Evolutionary conservation across 164 flowering plant species (phyloP), one percentile per base, ranked within the genome.

Genomic region (Tinospora cordifolia): DNA sequence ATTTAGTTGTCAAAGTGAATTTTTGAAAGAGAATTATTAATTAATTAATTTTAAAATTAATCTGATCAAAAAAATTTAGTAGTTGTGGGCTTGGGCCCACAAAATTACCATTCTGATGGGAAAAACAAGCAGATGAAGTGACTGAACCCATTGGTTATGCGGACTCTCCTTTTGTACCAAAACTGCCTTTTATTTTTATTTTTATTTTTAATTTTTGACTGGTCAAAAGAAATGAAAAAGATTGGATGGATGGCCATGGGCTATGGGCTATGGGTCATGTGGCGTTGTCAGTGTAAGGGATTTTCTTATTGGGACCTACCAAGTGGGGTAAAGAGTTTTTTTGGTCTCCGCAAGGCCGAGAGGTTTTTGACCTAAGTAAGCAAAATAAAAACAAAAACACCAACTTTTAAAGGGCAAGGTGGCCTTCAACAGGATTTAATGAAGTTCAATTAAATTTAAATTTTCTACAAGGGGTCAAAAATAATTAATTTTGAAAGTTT

Each of bases 81-180:
- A 44, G 14, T 30, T 1, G 36, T 30, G 36, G 36, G 36, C 36
- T 30, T 30, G 24, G 60, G 24, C 60, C 60, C 24, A 54, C 10
- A 8, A 22, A 54, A 22, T 19, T 21, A 54, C 36, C 57, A 7
- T 59, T 60, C 15, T 60, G 60, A 54, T 19, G 60, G 22, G 4
- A 19, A 54, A 24, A 60, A 60, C 63, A 26, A 60, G 15, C 34
- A 9, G 63, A 60, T 60, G 63, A 60, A 60, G 63, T 60, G 36
- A n/a, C 49, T 44, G 26, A 15, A 24, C 21, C 49, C 36, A 24
- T 44, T 46, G 25, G 69, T 66, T 15, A 1, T 25, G 36, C 26
- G 26, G 49, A 17, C 17, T 65, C 22, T 65, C 10, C 21, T 58
- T 58, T 24, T 58, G 62, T 58, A 58, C 62, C 62, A 58, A 12